Percentiles rank a stretch among this genome's conserved stretches.
These are phyloP conservation scores for Mychonastes homosphaera DNA, from an alignment of 139 green algal genomes.

Conservation along the genomic window DNA sequence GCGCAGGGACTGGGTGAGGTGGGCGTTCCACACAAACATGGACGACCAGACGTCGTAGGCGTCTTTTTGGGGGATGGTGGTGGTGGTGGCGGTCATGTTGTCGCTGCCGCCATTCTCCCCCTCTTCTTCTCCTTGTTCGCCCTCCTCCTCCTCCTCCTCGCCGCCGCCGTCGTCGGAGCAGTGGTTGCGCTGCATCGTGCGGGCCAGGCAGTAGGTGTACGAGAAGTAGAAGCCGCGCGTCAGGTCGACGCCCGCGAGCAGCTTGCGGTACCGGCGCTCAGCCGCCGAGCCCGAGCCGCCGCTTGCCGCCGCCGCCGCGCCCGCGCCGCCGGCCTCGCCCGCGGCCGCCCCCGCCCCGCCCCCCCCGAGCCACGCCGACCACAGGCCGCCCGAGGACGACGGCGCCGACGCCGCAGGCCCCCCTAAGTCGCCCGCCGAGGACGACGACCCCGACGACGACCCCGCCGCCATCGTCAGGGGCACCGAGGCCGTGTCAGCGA, in stretches of 20 bases:
- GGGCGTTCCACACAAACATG: conserved; percentile 93
- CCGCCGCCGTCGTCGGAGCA: not conserved
- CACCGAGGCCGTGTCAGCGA: conserved; percentile 65
- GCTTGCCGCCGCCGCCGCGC: too few species aligned
- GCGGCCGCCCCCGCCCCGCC: too few species aligned
- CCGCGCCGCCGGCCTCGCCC: too few species aligned
- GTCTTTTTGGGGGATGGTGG: not conserved
- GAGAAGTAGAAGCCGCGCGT: conserved; percentile 89
- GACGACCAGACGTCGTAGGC: conserved; percentile 14
- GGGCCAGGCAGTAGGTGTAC: conserved; percentile 69
- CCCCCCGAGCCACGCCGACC: too few species aligned
- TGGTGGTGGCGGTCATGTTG: not conserved
- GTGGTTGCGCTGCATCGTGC: conserved; percentile 63
- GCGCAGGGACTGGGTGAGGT: conserved; percentile 61
- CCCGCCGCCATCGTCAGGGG: conserved; percentile 50
- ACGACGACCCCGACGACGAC: too few species aligned
- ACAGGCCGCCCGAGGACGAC: too few species aligned
- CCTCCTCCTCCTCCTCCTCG: conserved; percentile 11
- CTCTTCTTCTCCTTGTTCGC: not conserved
- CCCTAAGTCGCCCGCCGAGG: too few species aligned
- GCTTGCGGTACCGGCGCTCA: conserved; percentile 52
- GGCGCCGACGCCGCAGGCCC: too few species aligned
- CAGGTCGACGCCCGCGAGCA: conserved; percentile 77
- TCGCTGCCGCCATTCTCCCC: conserved; percentile 8
- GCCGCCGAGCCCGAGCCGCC: too few species aligned